Evolutionary conservation across 2,329 filamentous ascomycete species (phyloP).

Genomic region (Exophiala sp.): DNA sequence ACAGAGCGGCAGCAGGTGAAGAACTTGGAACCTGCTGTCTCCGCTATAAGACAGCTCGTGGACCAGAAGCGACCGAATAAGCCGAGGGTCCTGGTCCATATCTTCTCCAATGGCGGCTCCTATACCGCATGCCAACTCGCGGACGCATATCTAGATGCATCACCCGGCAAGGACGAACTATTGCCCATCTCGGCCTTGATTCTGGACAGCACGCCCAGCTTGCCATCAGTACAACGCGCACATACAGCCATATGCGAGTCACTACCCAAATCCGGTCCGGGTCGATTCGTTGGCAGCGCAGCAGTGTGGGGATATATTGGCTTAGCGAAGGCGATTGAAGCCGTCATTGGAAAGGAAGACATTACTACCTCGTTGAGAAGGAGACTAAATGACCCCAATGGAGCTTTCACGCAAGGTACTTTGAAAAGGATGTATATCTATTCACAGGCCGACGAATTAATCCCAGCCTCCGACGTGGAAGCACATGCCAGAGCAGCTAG

Average conservation of each 20-base stretch:
- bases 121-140: conserved; percentile 42
- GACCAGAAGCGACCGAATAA: conserved; percentile 16
- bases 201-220: conserved; percentile 38
- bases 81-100: conserved; percentile 45
- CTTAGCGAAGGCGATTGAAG: conserved; percentile 37
- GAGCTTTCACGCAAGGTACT: conserved; percentile 42
- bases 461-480: conserved; percentile 49
- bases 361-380: conserved; percentile 31
- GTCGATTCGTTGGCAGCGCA: conserved; percentile 3
- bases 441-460: conserved; percentile 47
- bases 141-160: conserved; percentile 30
- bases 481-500: conserved; percentile 45
- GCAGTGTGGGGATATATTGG: conserved; percentile 41
- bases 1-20: conserved; percentile 31
- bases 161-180: conserved; percentile 26
- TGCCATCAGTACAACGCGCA: conserved; percentile 4
- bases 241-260: conserved; percentile 18
- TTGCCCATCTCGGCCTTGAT: conserved; percentile 49
- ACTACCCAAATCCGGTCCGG: conserved; percentile 13
- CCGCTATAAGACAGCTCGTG: conserved; percentile 37
- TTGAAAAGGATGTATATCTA: conserved; percentile 53
- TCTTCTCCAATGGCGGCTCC: conserved; percentile 54
- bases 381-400: conserved; percentile 34
- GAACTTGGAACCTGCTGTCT: conserved; percentile 40
- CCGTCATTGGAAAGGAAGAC: conserved; percentile 22